These are phyloP conservation scores for Metschnikowia drakensbergensis DNA, from an alignment of 805 yeast genomes.

Conservation along the genomic window DNA sequence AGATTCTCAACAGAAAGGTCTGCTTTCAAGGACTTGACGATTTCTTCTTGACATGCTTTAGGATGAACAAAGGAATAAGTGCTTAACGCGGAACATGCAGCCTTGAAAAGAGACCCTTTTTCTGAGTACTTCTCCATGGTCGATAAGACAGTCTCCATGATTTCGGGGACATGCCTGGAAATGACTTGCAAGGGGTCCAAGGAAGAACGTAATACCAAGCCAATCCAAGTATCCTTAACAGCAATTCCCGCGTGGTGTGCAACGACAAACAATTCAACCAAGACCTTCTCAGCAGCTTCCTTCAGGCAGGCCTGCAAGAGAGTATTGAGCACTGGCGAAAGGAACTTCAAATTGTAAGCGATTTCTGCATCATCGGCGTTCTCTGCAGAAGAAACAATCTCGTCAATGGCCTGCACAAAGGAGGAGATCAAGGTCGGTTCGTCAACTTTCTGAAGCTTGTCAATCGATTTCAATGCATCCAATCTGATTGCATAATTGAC, in stretches of 20 bases:
- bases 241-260: constrained; percentile 29
- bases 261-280: constrained; percentile 23
- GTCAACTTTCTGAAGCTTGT: constrained; percentile 22
- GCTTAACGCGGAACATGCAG: constrained; percentile 37
- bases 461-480: constrained; percentile 30
- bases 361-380: constrained; percentile 15
- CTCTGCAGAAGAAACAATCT: constrained; percentile 17
- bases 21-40: constrained; percentile 40
- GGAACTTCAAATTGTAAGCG: constrained; percentile 17
- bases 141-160: constrained; percentile 21
- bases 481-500: constrained; percentile 34
- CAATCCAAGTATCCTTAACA: constrained; percentile 69
- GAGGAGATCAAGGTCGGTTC: constrained; percentile 35
- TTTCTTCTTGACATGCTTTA: constrained; percentile 46
- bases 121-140: constrained; percentile 20
- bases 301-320: constrained; percentile 23
- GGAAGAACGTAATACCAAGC: constrained; percentile 54
- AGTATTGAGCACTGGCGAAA: constrained; percentile 24
- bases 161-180: constrained; percentile 19
- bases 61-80: constrained; percentile 60
- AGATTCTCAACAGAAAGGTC: constrained; percentile 41
- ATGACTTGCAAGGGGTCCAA: constrained; percentile 55
- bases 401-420: constrained; percentile 42
- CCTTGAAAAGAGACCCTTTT: constrained; percentile 46
- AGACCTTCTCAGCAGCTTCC: constrained; percentile 16